Evolutionary conservation across 2,329 filamentous ascomycete species (phyloP), one percentile per base, ranked within the genome.

Genomic region (Chalaropsis thielavioides): DNA sequence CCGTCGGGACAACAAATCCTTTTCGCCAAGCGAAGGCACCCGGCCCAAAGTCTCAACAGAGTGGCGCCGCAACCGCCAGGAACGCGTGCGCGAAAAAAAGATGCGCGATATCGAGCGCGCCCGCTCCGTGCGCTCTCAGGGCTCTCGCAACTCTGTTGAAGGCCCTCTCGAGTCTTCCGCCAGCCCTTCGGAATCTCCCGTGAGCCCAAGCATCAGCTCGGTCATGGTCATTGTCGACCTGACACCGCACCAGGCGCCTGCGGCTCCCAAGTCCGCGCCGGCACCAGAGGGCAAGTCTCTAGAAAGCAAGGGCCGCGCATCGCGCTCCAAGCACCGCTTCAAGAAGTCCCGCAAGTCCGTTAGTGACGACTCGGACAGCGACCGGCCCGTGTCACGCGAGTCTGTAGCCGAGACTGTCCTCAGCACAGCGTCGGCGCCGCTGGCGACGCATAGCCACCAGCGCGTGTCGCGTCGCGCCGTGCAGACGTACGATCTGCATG

Each of bases 191-290:
- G 17, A 2, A 44, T 43, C 15, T 24, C 43, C 22, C 40, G 54
- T 10, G 49, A 49, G n/a, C 68, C 69, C 13, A 72, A 71, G 4
- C 54, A 69, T 77, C 24, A 73, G 72, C 31, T 70, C 73, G 41
- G 73, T 79, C 51, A 75, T 78, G 72, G 75, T 76, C 2, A 74
- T 77, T 1, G 71, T 72, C 15, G 71, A 76, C 27, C 68, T 77
- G n/a, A 67, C 74, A 24, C 75, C 75, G 13, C 72, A 69, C 0
- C 68, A 70, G 15, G 64, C 68, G 4, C 67, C 67, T 10, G 11
- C 60, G 3, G 17, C 10, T 8, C 11, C 27, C 54, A 58, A 58
- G 54, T n/a, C 13, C 13, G 54, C 54, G 7, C 27, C 54, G 2
- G 13, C 17, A 0, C 3, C 17, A n/a, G 17, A 58, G 27, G 54